phyloP scores from a whole-genome alignment of 2,329 filamentous ascomycete species.

The Clarireedia hainanense region DNA sequence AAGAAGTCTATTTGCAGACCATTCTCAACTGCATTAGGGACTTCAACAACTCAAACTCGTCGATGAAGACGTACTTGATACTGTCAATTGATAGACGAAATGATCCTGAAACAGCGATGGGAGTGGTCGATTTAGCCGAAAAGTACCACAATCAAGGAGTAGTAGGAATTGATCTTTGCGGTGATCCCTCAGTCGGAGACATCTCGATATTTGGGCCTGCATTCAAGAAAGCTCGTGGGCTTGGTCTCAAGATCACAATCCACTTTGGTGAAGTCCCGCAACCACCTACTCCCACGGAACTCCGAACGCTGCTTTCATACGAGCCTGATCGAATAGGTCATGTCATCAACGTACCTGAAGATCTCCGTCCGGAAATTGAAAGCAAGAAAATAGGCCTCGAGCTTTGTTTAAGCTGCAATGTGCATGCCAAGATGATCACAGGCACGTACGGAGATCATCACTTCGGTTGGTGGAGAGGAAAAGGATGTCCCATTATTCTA shows the following conservation, averaged over 20 bases:
- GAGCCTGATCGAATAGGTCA: constrained; percentile 65
- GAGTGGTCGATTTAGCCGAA: constrained; percentile 56
- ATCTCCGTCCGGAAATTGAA: constrained; percentile 32
- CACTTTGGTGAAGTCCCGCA: constrained; percentile 68
- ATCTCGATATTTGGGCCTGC: constrained; percentile 51
- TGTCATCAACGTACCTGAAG: constrained; percentile 64
- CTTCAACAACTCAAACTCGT: constrained; percentile 31
- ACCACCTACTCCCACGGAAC: constrained; percentile 50
- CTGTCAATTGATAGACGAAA: constrained; percentile 66
- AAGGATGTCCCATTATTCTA: constrained; percentile 54
- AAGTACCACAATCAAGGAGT: constrained; percentile 46
- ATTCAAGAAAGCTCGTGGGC: constrained; percentile 47
- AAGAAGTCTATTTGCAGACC: constrained; percentile 52
- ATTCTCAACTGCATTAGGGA: constrained; percentile 56
- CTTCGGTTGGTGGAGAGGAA: constrained; percentile 64
- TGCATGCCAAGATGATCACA: constrained; percentile 63
- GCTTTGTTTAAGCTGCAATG: constrained; percentile 74
- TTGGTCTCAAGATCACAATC: constrained; percentile 57
- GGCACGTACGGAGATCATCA: constrained; percentile 63
- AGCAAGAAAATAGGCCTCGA: constrained; percentile 53
- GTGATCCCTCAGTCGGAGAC: constrained; percentile 59
- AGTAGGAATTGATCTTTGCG: constrained; percentile 72
- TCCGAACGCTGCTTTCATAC: constrained; percentile 57
- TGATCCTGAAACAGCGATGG: constrained; percentile 47
- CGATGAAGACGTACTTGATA: constrained; percentile 58